Evolutionary conservation across 2,329 filamentous ascomycete species (phyloP).

Genomic region (Tolypocladium album): DNA sequence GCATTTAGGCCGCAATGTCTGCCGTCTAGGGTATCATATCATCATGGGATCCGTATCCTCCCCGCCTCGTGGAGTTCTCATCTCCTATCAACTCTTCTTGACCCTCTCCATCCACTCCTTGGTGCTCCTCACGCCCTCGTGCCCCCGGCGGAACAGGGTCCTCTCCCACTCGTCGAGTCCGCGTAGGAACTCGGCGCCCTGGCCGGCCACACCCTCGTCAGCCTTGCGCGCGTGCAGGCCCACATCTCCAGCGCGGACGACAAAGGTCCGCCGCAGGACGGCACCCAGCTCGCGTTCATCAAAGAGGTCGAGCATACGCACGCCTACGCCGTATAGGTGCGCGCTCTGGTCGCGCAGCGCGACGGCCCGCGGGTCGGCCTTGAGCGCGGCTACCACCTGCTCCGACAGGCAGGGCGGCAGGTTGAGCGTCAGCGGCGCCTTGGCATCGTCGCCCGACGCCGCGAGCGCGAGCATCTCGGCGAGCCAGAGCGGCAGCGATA

Average conservation of each 20-base stretch:
- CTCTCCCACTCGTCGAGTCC: conserved; percentile 88
- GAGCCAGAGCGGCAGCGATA: conserved; percentile 86
- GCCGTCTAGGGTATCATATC: conserved; percentile 1
- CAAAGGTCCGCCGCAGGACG: conserved; percentile 68
- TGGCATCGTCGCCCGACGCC: conserved; percentile 32
- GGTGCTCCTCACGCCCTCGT: conserved; percentile 60
- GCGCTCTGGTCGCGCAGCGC: conserved; percentile 72
- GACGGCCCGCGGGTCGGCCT: conserved; percentile 79
- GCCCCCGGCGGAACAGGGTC: conserved; percentile 59
- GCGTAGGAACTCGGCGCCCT: conserved; percentile 69
- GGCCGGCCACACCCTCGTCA: conserved; percentile 47
- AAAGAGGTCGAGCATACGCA: conserved; percentile 80
- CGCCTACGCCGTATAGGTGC: conserved; percentile 80
- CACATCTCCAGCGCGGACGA: conserved; percentile 69
- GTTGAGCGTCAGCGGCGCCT: conserved; percentile 66
- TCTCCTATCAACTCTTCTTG: conserved; percentile 18
- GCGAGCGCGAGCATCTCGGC: conserved; percentile 83
- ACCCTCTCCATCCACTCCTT: conserved; percentile 60
- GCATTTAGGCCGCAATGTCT: background rate
- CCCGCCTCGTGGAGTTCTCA: background rate
- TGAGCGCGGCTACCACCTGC: conserved; percentile 78
- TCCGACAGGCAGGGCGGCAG: conserved; percentile 67
- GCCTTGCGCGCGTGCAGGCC: conserved; percentile 84
- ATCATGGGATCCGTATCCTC: background rate
- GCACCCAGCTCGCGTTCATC: conserved; percentile 71